Evolutionary conservation across 257 asterid genomes (phyloP), one percentile per base, ranked within the genome.

Genomic region (Paulownia fortunei): DNA sequence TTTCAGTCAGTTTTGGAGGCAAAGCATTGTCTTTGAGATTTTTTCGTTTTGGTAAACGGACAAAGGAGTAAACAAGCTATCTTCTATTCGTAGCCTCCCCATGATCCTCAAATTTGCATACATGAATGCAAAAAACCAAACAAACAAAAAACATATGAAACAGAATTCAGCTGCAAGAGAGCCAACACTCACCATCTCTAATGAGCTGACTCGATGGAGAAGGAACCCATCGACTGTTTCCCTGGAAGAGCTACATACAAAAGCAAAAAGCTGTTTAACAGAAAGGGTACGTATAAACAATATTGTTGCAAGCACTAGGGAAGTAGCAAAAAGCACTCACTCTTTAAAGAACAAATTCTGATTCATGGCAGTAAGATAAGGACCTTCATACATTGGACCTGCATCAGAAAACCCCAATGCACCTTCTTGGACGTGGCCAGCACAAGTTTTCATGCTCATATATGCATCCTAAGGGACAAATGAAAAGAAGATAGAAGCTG

Each of bases 121-220:
- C 2, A 55, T 15, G 16, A n/a, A 63, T 11, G 36, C 11, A 13
- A 9, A 32, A 19, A 32, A 72, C 8, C 21, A 23, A 39, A 5
- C 30, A 26, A 54, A 12, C 7, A 23, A 44, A 47, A 3, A 8
- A 52, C 8, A 6, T 55, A 5, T 23, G 30, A 52, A 58, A 63
- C 32, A 8, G 61, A 70, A 18, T 52, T 56, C 5, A 39, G 23
- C 27, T 3, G 36, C n/a, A 62, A 18, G 26, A 42, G 11, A 34
- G 34, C 41, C 66, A 1, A 32, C 8, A 80, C 93, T 80, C 62
- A 92, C 95, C 86, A 89, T 85, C 56, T 88, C 96, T 51, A 86
- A 59, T 19, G 91, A 71, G 73, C 81, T 79, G 80, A 88, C 79
- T 26, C 69, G 85, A 73, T 89, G 96, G 42, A 92, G 92, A 39